phyloP scores from a whole-genome alignment of 257 asterid genomes.

The Phtheirospermum japonicum region DNA sequence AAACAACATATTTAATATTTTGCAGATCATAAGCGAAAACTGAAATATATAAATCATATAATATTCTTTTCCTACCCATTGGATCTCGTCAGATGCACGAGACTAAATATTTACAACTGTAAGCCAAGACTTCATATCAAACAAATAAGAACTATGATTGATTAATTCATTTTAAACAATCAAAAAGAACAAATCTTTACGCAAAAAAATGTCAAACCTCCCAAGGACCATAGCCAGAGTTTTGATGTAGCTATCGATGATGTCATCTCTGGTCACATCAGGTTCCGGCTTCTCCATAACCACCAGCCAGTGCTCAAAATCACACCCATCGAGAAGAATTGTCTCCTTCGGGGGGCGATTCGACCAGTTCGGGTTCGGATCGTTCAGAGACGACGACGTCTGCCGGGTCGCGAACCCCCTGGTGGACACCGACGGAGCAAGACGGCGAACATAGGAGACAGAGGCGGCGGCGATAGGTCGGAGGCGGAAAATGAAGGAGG shows the following conservation, averaged over 20 bases:
- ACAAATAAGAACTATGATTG: not conserved
- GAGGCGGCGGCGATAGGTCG: conserved; percentile 55
- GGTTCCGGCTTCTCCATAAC: conserved; percentile 89
- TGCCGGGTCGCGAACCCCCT: conserved; percentile 63
- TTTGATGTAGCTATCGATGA: conserved; percentile 68
- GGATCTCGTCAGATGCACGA: too few species aligned
- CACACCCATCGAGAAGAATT: conserved; percentile 90
- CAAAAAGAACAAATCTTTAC: not conserved
- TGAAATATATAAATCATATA: not conserved
- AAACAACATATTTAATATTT: not conserved
- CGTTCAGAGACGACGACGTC: conserved; percentile 66
- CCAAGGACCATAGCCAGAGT: conserved; percentile 72
- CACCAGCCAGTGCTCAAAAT: conserved; percentile 97
- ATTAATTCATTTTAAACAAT: not conserved
- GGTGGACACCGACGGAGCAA: conserved; percentile 33
- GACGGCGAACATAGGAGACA: conserved; percentile 34
- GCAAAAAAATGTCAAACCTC: conserved; percentile 46
- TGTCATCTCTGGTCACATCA: conserved; percentile 72
- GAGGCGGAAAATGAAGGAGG: conserved; percentile 47
- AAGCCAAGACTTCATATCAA: not conserved
- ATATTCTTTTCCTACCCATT: too few species aligned
- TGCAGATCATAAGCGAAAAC: not conserved
- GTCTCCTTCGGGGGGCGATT: conserved; percentile 98
- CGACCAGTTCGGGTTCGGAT: conserved; percentile 90
- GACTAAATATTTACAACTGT: too few species aligned